Conservation (phyloP, 2,329 filamentous ascomycete genomes). For the Saccharata proteae region DNA sequence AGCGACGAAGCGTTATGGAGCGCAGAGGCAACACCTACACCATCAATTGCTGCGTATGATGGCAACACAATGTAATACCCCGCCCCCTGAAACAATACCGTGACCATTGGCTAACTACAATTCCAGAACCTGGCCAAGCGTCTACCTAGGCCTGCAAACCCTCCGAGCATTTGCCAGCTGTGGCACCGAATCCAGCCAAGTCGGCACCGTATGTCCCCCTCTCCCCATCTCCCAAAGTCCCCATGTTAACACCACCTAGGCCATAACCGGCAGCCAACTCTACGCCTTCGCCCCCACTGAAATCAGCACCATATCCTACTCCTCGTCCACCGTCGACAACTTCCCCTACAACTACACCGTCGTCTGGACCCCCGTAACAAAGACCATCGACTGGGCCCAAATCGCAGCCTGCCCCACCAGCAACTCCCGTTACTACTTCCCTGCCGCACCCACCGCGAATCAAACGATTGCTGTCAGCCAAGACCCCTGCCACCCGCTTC, state of each 20-base stretch:
- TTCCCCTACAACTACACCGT: not conserved
- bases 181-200: not conserved
- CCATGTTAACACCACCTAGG: no score
- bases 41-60: not conserved
- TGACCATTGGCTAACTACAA: no score
- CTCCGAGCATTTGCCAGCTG: not conserved
- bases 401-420: not conserved
- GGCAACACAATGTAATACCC: not conserved
- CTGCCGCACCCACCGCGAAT: not conserved
- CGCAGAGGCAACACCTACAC: no score
- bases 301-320: constrained; percentile 3
- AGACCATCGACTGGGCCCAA: not conserved
- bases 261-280: not conserved
- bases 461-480: not conserved
- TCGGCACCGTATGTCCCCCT: not conserved
- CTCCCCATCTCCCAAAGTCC: no score
- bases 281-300: not conserved
- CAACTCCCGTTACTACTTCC: not conserved
- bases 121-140: constrained; percentile 2
- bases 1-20: no score
- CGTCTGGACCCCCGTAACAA: not conserved
- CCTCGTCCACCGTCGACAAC: not conserved
- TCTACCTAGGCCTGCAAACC: not conserved
- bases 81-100: no score
- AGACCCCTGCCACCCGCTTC: not conserved